phyloP scores from a whole-genome alignment of 495 filamentous ascomycete genomes.

The Tuber melanosporum region DNA sequence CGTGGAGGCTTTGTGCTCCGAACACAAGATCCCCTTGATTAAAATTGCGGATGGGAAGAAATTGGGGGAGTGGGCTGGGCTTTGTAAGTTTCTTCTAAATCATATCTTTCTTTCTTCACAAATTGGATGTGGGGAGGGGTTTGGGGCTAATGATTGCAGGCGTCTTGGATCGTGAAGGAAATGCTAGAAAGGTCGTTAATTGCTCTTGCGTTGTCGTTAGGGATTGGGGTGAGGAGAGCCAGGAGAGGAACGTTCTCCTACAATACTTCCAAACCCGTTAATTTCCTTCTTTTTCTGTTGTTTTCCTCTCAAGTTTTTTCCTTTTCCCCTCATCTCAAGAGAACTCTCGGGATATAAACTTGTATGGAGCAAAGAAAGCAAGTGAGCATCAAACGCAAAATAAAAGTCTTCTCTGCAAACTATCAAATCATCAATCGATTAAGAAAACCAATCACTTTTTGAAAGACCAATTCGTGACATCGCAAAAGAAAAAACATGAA shows the following conservation, averaged over 20 bases:
- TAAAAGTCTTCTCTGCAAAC: not conserved
- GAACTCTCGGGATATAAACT: not conserved
- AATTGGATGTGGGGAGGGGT: slow-evolving; percentile 3
- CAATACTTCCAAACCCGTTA: slow-evolving; percentile 92
- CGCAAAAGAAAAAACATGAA: not conserved
- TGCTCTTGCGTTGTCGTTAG: slow-evolving; percentile 99
- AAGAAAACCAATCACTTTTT: not conserved
- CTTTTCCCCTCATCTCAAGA: not conserved
- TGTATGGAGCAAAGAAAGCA: not conserved
- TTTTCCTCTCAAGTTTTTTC: not conserved
- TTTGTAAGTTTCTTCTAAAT: slow-evolving; percentile 67
- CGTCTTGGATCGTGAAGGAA: slow-evolving; percentile 96
- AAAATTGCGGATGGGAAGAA: slow-evolving; percentile 99
- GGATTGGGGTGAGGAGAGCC: slow-evolving; percentile 99
- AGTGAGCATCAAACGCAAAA: not conserved
- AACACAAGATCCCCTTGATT: slow-evolving; percentile 99
- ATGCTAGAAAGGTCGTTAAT: slow-evolving; percentile 99
- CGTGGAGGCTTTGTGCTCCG: slow-evolving; percentile 90
- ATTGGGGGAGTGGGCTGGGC: slow-evolving; percentile 97
- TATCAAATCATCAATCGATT: not conserved
- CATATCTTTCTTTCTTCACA: slow-evolving; percentile 11
- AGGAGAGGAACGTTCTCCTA: slow-evolving; percentile 93
- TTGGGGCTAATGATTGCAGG: slow-evolving; percentile 49
- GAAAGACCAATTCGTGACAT: not conserved
- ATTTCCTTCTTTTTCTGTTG: not conserved